phyloP scores from a whole-genome alignment of 2,329 filamentous ascomycete species.

The Emydomyces testavorans region DNA sequence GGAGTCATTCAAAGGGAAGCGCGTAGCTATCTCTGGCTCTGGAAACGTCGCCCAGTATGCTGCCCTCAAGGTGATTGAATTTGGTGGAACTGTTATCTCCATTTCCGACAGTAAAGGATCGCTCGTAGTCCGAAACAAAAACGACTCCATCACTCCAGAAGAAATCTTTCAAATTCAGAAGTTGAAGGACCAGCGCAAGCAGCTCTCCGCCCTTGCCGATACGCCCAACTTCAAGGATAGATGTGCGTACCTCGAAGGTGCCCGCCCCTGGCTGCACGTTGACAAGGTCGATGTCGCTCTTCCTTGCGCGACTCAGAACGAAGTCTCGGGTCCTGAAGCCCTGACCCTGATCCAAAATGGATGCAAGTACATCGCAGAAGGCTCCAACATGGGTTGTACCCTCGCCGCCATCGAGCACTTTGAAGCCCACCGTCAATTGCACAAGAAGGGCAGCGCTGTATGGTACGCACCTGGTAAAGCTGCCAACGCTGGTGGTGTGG shows the following conservation, averaged over 20 bases:
- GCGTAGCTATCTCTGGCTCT: conserved; percentile 88
- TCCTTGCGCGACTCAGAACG: conserved; percentile 92
- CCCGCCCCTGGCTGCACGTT: conserved; percentile 82
- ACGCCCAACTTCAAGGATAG: conserved; percentile 46
- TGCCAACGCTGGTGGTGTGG: conserved; percentile 93
- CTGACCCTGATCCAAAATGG: conserved; percentile 66
- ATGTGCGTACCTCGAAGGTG: conserved; percentile 79
- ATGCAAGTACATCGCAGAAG: conserved; percentile 80
- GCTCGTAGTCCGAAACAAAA: conserved; percentile 59
- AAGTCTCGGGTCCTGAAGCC: conserved; percentile 86
- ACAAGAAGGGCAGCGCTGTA: conserved; percentile 54
- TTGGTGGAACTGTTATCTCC: conserved; percentile 83
- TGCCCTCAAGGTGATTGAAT: conserved; percentile 90
- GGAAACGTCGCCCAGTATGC: conserved; percentile 98
- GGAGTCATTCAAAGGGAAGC: conserved; percentile 80
- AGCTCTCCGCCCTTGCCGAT: conserved; percentile 60
- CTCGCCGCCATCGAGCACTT: conserved; percentile 90
- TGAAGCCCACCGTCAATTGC: conserved; percentile 49
- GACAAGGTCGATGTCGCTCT: conserved; percentile 83
- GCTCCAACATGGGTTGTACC: conserved; percentile 98
- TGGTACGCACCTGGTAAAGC: conserved; percentile 98
- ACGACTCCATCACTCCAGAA: conserved; percentile 60
- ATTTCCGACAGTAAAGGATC: conserved; percentile 86
- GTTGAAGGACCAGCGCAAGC: conserved; percentile 77
- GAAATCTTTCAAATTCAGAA: conserved; percentile 67